Base-by-base conservation (phyloP, 2,329 filamentous ascomycete species). In the Penicillium hordei region DNA sequence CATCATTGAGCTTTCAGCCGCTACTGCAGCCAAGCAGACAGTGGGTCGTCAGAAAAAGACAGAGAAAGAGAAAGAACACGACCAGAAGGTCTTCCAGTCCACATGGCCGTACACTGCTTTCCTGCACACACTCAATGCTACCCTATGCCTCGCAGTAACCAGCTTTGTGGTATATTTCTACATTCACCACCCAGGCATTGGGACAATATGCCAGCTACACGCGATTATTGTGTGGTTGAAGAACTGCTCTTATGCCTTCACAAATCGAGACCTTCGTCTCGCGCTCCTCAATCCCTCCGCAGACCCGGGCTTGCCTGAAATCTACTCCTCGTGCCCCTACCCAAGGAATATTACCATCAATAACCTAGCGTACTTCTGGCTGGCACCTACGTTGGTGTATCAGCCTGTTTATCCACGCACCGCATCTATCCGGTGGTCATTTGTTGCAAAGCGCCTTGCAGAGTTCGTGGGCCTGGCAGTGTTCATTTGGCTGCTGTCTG, bases 181-280 rank as follows among this genome's bases (percentile, higher is more conserved):
- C 73, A 90, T 99, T 64, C 86, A 96, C 75, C 94, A 99, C 75
- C 94, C 94, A 0, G 83, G 96, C 19, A 95, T 99, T 66, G 94
- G 94, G 42, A 96, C 92, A 0, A 79, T 96, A 48, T 92, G 90
- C 62, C 90, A 97, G 75, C 78, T 96, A 60, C 94, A 99, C 72
- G 92, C 93, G 62, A 87, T 97, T 68, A 90, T 97, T 55, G 93
- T 97, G 50, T 97, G 93, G 88, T 84, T 99, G 68, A 99, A 99
- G 80, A 93, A 90, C 33, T 90, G 91, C 63, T 97, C 93, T 0
- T 99, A 97, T 72, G 94, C 93, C 25, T 90, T 97, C 69, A 97
- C 94, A 27, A 99, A 99, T 75, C 88, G 94, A 63, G 94, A 99
- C 72, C 84, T 99, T 34, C 89, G 94, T 40, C 91, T 96, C 72